A percentile compares a stretch with the other conserved stretches of the same genome.
Evolutionary conservation across 768 basidiomycete genomes (phyloP).

Genomic region (Russula virescens): DNA sequence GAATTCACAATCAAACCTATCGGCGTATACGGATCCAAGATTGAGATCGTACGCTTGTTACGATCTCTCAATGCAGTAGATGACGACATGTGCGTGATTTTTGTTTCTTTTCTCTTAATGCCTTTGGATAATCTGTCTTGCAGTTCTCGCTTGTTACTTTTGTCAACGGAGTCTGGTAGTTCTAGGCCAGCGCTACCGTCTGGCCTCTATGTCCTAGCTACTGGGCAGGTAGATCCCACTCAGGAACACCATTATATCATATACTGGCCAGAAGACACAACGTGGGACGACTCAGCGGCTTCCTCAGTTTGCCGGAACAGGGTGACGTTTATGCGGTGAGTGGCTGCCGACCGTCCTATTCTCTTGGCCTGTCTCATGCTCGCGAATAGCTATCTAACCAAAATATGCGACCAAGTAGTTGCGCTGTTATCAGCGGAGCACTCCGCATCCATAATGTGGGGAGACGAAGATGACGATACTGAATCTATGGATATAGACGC

Average conservation of each 20-base stretch:
- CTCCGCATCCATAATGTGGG: conserved; percentile 41
- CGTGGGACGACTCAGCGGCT: conserved; percentile 48
- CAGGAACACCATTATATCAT: conserved; percentile 38
- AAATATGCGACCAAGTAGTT: conserved; percentile 50
- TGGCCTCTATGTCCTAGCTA: conserved; percentile 45
- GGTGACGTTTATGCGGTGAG: conserved; percentile 56
- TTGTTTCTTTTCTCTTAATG: neutral
- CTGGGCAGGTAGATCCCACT: neutral
- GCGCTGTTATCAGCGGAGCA: conserved; percentile 48
- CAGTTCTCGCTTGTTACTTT: conserved; percentile 26
- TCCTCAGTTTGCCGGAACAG: conserved; percentile 46
- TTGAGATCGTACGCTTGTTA: conserved; percentile 47
- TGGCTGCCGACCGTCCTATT: neutral
- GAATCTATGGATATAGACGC: conserved; percentile 35
- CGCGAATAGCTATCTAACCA: conserved; percentile 47
- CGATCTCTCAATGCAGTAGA: conserved; percentile 36
- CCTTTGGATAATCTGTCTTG: conserved; percentile 28
- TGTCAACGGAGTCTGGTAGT: conserved; percentile 17
- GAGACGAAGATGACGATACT: conserved; percentile 28
- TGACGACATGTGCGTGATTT: conserved; percentile 35
- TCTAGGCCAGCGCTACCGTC: conserved; percentile 36
- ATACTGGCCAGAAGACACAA: no score
- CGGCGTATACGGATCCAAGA: conserved; percentile 52
- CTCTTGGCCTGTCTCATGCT: neutral
- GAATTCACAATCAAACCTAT: conserved; percentile 41